Percentiles rank a stretch among this genome's conserved stretches.
Evolutionary conservation across 169 alveolate genomes (phyloP).

Genomic region (Eimeria necatrix): DNA sequence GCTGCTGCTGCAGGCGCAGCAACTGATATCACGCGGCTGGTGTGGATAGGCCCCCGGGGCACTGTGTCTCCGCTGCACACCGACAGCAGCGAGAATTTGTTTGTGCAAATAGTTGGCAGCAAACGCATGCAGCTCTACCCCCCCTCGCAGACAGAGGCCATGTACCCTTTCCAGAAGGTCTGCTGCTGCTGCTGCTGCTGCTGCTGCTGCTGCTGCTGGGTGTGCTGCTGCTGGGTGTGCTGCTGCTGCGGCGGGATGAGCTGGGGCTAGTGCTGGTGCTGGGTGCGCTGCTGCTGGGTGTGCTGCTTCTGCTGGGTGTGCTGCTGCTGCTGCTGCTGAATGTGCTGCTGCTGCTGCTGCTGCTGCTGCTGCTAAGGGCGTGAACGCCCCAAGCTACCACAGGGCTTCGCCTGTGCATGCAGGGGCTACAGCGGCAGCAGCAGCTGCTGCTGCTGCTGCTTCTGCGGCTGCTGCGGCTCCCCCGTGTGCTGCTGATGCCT

Average conservation of each 20-base stretch:
- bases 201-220: constrained; percentile 32
- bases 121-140: constrained; percentile 78
- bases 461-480: constrained; percentile 23
- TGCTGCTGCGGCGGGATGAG: constrained; percentile 25
- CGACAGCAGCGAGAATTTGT: constrained; percentile 76
- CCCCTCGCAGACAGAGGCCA: constrained; percentile 52
- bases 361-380: constrained; percentile 58
- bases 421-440: no score
- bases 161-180: constrained; percentile 81
- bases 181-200: constrained; percentile 33
- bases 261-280: constrained; percentile 38
- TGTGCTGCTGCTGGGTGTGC: constrained; percentile 17
- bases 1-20: constrained; percentile 68
- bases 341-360: constrained; percentile 40
- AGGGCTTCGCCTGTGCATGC: no score
- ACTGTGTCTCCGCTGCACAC: constrained; percentile 82
- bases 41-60: constrained; percentile 82
- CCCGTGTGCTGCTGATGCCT: no score
- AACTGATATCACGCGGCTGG: constrained; percentile 34
- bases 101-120: constrained; percentile 76
- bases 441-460: neutral
- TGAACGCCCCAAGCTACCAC: no score
- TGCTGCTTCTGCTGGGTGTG: neutral
- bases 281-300: neutral
- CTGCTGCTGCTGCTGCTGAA: constrained; percentile 41